Evolutionary conservation across 1,139 yeast genomes (phyloP).

Genomic region (Hyphopichia khmerensis): DNA sequence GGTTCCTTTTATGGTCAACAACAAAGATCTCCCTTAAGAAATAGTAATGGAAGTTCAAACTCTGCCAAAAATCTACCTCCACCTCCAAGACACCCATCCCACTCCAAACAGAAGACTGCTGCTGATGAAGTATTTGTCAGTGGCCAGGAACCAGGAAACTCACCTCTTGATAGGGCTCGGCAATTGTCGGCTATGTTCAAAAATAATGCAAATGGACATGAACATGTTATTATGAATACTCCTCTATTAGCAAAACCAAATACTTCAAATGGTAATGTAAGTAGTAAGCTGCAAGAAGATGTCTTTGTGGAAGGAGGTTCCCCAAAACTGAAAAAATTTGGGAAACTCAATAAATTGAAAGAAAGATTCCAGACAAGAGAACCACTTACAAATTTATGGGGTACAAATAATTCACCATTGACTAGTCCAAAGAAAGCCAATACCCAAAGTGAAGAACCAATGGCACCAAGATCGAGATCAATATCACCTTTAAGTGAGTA

Average conservation of each 20-base stretch:
- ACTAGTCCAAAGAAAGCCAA: background rate
- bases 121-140: conserved; percentile 30
- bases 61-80: conserved; percentile 8
- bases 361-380: conserved; percentile 36
- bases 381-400: conserved; percentile 22
- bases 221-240: background rate
- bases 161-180: background rate
- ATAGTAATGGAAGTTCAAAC: background rate
- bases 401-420: background rate
- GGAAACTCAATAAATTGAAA: conserved; percentile 32
- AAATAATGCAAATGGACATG: background rate
- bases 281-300: conserved; percentile 4
- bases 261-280: background rate
- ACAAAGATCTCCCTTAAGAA: conserved; percentile 10
- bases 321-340: conserved; percentile 18
- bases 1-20: conserved; percentile 5
- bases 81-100: conserved; percentile 12
- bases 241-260: background rate
- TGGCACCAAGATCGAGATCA: conserved; percentile 7
- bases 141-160: background rate
- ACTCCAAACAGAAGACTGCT: conserved; percentile 10
- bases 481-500: conserved; percentile 19
- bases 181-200: background rate
- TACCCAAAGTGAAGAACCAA: background rate
- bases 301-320: conserved; percentile 12